These are phyloP conservation scores for Mycena latifolia DNA, from an alignment of 768 basidiomycete species.

Conservation along the genomic window DNA sequence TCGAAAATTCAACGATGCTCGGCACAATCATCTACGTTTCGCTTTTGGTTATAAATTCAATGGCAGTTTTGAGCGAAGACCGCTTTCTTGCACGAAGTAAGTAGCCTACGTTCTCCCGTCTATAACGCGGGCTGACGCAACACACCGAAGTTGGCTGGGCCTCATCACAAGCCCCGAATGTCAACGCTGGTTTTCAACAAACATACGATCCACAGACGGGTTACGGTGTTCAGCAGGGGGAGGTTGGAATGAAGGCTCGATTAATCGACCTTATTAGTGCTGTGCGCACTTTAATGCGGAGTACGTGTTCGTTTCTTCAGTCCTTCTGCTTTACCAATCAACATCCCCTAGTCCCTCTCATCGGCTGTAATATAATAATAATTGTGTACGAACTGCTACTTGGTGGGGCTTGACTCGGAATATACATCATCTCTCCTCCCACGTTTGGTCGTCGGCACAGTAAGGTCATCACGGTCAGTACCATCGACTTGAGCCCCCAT, in stretches of 20 bases:
- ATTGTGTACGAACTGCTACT: constrained; percentile 88
- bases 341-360: constrained; percentile 86
- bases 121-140: constrained; percentile 6
- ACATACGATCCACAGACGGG: constrained; percentile 72
- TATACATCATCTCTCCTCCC: constrained; percentile 29
- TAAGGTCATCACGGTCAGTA: constrained; percentile 13
- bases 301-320: constrained; percentile 65
- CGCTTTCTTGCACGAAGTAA: constrained; percentile 93
- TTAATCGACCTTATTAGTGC: constrained; percentile 94
- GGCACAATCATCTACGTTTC: constrained; percentile 88
- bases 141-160: constrained; percentile 86
- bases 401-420: constrained; percentile 48
- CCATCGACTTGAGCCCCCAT: constrained; percentile 44
- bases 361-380: constrained; percentile 87
- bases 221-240: constrained; percentile 65
- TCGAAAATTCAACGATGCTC: too few species aligned
- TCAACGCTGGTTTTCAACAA: constrained; percentile 71
- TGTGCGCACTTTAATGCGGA: constrained; percentile 96
- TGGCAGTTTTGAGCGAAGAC: constrained; percentile 96
- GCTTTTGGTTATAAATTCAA: constrained; percentile 91
- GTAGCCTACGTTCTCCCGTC: constrained; percentile 44
- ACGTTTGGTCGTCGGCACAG: not conserved
- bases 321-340: constrained; percentile 20
- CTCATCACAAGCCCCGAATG: constrained; percentile 69
- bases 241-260: constrained; percentile 84